Evolutionary conservation across 805 yeast genomes (phyloP), one percentile per base, ranked within the genome.

Genomic region (Sporopachydermia quercuum): DNA sequence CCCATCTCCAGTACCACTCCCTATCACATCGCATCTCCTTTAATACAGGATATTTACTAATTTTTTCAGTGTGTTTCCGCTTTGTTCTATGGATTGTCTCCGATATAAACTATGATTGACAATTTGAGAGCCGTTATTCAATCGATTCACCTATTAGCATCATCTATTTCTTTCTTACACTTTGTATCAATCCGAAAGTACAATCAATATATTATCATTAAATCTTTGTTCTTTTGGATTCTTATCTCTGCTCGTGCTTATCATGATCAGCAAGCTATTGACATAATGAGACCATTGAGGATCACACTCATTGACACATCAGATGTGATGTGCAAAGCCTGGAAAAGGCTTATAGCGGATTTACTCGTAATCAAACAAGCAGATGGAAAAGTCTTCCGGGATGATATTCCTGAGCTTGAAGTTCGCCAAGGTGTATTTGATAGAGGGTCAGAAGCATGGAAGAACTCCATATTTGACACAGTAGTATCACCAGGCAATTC

Each of bases 401-500:
- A 8, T 8, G 30, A 23, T 8, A 8, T 23, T 8, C 30, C 30
- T n/a, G 30, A 23, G 8, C n/a, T 23, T 8, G 30, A 8, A 8
- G 30, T 23, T n/a, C 30, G n/a, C 30, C 30, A 23, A 8, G 30
- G 30, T 8, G 8, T 23, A 23, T 23, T 23, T 23, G 30, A 23
- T n/a, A 8, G 30, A n/a, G 13, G 13, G 13, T 8, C 30, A n/a
- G 13, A 8, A n/a, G 30, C 13, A 23, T n/a, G 13, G 30, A 23
- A 33, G 4, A 19, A 18, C n/a, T 19, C 42, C 34, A 13, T 30
- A 14, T 37, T 46, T 18, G 51, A 45, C 34, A 42, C 51, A 2
- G 56, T 70, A 14, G 61, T 70, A 2, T 68, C 74, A 2, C 75
- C 76, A 1, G 76, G 75, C 1, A 70, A 70, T 43, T 63, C 71